Conservation (phyloP, 78 protist genomes). For the slime mould (Dictyostelium discoideum) region dicty_2.7 NC_007091.3:3545001-3545500, state of each 20-base stretch:
- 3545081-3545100: neutral
- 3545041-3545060: neutral
- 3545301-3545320: neutral
- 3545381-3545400: neutral
- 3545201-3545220: neutral
- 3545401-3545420: neutral
- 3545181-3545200: neutral
- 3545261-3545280: neutral
- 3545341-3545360: neutral
- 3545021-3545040: too few species aligned
- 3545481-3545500: too few species aligned
- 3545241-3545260: neutral
- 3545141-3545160: neutral
- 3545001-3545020: neutral
- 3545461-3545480: neutral
- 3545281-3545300: neutral
- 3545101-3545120: too few species aligned
- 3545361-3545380: neutral
- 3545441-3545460: neutral
- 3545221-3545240: neutral
- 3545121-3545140: too few species aligned
- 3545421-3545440: too few species aligned
- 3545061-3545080: neutral
- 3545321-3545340: neutral
- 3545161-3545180: neutral